Conservation (phyloP, 352 stramenopile species). For the Globisporangium parvum region DNA sequence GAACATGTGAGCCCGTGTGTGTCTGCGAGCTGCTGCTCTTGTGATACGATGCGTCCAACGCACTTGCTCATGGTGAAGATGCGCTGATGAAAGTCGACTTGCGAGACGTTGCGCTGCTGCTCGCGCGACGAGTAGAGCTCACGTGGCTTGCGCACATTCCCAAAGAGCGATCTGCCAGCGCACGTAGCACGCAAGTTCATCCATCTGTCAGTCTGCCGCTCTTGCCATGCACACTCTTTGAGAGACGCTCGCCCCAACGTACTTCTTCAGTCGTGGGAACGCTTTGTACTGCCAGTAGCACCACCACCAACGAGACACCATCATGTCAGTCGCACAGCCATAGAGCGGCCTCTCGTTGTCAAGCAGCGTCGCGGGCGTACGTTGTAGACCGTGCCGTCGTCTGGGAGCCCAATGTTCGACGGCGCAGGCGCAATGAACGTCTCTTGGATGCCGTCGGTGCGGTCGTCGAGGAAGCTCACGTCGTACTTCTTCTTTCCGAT, state of each 20-base stretch:
- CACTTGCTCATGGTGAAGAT: conserved; percentile 64
- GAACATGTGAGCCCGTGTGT: no score
- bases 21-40: no score
- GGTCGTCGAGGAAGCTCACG: conserved; percentile 76
- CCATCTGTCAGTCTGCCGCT: not conserved
- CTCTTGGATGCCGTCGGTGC: conserved; percentile 67
- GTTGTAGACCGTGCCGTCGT: conserved; percentile 70
- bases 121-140: conserved; percentile 65
- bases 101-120: conserved; percentile 67
- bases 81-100: conserved; percentile 68
- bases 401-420: conserved; percentile 72
- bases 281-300: conserved; percentile 55
- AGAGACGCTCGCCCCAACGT: not conserved
- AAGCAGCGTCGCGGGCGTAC: conserved; percentile 22
- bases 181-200: not conserved
- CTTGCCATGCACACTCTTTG: not conserved
- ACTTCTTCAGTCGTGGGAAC: conserved; percentile 82
- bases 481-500: conserved; percentile 83
- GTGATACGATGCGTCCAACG: not conserved
- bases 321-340: no score
- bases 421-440: conserved; percentile 78
- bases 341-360: not conserved
- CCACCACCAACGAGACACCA: not conserved
- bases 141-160: conserved; percentile 66
- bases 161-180: conserved; percentile 45